Percentiles rank a stretch among this genome's conserved stretches.
Evolutionary conservation across 345 rosid genomes (phyloP).

Genomic region (Eutrema heterophyllum): DNA sequence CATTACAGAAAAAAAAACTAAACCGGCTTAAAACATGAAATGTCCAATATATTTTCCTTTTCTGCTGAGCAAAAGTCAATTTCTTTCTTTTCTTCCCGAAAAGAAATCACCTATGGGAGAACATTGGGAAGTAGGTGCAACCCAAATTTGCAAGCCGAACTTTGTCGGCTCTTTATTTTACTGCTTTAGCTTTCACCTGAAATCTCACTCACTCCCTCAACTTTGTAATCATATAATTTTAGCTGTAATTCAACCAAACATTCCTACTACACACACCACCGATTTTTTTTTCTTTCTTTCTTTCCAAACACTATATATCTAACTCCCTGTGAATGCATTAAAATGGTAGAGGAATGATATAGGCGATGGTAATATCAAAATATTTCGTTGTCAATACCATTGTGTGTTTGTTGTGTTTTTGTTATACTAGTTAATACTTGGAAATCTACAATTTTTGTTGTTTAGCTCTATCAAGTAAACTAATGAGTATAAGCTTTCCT

Average conservation of each 20-base stretch:
- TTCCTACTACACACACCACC: neutral
- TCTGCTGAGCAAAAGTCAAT: neutral
- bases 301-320: neutral
- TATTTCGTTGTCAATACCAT: neutral
- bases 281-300: neutral
- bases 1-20: no score
- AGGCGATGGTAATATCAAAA: neutral
- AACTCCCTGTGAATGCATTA: neutral
- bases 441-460: constrained; percentile 14
- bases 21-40: neutral
- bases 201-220: neutral
- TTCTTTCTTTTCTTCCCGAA: neutral
- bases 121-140: neutral
- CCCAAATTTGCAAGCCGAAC: neutral
- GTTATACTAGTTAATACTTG: neutral
- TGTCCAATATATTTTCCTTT: neutral
- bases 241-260: neutral
- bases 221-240: neutral
- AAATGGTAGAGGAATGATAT: neutral
- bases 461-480: constrained; percentile 14
- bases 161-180: neutral
- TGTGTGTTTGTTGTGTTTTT: neutral
- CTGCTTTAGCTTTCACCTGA: neutral
- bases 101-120: neutral
- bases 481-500: neutral